Conservation (phyloP, 202 grass and related monocot species). For the Zoysia matrella region DNA sequence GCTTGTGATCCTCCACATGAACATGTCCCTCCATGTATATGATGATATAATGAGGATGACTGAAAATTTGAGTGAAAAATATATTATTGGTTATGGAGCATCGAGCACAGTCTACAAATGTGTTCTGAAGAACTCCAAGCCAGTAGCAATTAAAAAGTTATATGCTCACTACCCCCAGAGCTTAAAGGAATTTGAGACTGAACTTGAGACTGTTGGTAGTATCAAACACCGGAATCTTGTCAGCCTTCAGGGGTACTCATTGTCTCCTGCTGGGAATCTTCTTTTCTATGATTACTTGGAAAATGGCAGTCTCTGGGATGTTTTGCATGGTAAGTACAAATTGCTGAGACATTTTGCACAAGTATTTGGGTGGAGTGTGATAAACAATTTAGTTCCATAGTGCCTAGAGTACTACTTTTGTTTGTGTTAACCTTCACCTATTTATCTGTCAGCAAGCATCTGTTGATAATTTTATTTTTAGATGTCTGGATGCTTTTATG, state of each 20-base stretch:
- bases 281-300: conserved; percentile 91
- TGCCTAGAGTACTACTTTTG: not conserved
- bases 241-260: conserved; percentile 76
- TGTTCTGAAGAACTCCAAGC: too few species aligned
- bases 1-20: conserved; percentile 89
- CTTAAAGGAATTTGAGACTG: conserved; percentile 82
- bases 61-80: conserved; percentile 85
- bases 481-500: conserved; percentile 12
- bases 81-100: conserved; percentile 85
- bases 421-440: conserved; percentile 19
- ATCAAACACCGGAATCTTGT: conserved; percentile 5
- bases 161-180: conserved; percentile 71
- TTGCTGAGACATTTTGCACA: conserved; percentile 4
- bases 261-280: conserved; percentile 71
- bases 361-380: conserved; percentile 6
- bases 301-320: conserved; percentile 88
- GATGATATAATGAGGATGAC: conserved; percentile 92
- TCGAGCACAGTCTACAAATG: conserved; percentile 52
- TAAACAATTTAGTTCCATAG: not conserved
- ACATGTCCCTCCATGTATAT: conserved; percentile 84
- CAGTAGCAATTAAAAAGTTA: conserved; percentile 74
- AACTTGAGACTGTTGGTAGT: conserved; percentile 31
- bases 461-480: conserved; percentile 21
- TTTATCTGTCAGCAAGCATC: conserved; percentile 31
- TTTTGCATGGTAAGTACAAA: conserved; percentile 70